Base-by-base conservation (phyloP, 1,284 basidiomycete genomes). In the Schizophyllum commune region DNA sequence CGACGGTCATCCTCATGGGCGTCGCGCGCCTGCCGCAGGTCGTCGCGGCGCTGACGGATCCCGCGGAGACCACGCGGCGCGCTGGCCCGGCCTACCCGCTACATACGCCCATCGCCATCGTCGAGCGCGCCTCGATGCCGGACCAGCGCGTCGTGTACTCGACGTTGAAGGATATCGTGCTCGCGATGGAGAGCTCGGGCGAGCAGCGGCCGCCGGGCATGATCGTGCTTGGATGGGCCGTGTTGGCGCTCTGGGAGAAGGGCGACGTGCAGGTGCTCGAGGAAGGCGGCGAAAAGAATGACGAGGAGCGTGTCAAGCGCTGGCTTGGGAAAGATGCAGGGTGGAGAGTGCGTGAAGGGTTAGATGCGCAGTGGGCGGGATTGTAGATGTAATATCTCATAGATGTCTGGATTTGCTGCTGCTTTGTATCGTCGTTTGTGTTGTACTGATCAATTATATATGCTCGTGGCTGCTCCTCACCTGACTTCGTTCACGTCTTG, bases 161-260 rank as follows among this genome's bases (percentile, higher is more conserved):
- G 5, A 98, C 95, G 0, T 73, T 99, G 55, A 80, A 78, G 58
- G 79, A 88, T 63, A 86, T 98, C 52, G 83, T 83, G 5, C 75
- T 75, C 13, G 94, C 91, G 0, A 71, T 98, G 68, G 86, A 89
- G 63, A 83, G 81, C 60, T 75, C 79, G 5, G 92, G 93, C 4
- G 92, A 95, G 67, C 94, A 98, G 72, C 77, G 96, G 27, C 95
- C 96, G 5, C 96, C 96, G 0, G 96, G 94, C 1, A 96, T 99
- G 91, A 90, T 98, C 69, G 81, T 98, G 22, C 83, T 99, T 63
- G 96, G 96, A 0, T 98, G 96, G 96, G 82, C 89, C n/a, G 85
- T 88, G 9, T 68, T 87, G 63, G 82, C 84, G 20, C 71, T 91
- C 56, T 82, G 82, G 78, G 79, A 74, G 0, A 68, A 69, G 60